Evolutionary conservation across 352 stramenopile species (phyloP), one percentile per base, ranked within the genome.

Genomic region (Phytophthora sansomeana): DNA sequence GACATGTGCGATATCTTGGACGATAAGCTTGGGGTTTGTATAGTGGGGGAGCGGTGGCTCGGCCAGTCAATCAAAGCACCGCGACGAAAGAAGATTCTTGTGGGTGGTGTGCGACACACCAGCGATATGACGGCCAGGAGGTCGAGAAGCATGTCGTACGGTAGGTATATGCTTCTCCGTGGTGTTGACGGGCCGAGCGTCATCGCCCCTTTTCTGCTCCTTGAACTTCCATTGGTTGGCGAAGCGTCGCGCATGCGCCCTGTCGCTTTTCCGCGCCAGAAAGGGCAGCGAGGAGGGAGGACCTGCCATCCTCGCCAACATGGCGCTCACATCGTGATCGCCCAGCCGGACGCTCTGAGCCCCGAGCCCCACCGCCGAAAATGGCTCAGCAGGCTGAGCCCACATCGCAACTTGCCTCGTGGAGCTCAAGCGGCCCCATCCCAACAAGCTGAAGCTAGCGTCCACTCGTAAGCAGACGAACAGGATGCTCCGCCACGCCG

Each of bases 351-450:
- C n/a, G 21, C 21, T 24, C 14, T 26, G 8, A 55, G 19, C 16
- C 6, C 24, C 28, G n/a, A 19, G 21, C 21, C 21, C 21, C 21
- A 24, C 21, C 21, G 21, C 21, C 21, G 21, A 24, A 24, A 24
- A 24, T 24, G 21, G 21, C 21, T 24, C 21, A 24, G 21, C 21
- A 11, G 4, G 8, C 14, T 6, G 4, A 51, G 30, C 44, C 59
- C 67, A 75, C 58, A 65, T 66, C 52, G 46, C 56, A 72, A 72
- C 42, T 72, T 68, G 62, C 67, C 44, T 59, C 56, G 56, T 59
- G 32, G 38, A 72, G 62, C 62, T 48, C 62, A 72, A 72, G 60
- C 17, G 41, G 53, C 32, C 10, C 32, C 24, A 21, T 17, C 35
- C 16, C 51, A 47, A 46, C 21, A 55, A 55, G 33, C 16, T 41